Conservation (phyloP, 306 rosid genomes). For the Corylus avellana region DNA sequence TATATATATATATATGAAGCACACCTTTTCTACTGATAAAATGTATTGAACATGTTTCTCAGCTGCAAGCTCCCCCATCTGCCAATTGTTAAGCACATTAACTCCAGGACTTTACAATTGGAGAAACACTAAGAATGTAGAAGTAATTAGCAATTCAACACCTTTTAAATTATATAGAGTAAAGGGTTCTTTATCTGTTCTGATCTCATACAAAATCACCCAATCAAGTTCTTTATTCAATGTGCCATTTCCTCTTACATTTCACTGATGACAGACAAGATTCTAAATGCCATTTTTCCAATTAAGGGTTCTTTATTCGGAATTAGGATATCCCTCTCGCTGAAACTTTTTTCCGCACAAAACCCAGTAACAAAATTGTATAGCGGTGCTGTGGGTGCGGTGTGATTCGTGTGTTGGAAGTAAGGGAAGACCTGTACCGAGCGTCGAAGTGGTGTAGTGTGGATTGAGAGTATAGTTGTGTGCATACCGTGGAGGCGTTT, state of each 20-base stretch:
- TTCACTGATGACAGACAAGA: not conserved
- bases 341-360: no score
- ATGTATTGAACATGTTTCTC: constrained; percentile 71
- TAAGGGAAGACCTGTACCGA: no score
- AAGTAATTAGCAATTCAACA: not conserved
- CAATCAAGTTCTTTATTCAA: not conserved
- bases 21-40: constrained; percentile 69
- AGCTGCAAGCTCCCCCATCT: constrained; percentile 73
- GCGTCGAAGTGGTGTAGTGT: no score
- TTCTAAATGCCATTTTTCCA: not conserved
- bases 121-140: not conserved
- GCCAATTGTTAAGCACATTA: constrained; percentile 12
- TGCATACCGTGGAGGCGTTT: no score
- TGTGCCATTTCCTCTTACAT: not conserved
- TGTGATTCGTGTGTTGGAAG: no score
- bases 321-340: no score
- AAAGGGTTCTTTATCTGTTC: not conserved
- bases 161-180: not conserved
- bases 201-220: not conserved
- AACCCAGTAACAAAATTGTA: no score
- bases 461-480: no score
- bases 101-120: not conserved
- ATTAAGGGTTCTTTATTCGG: no score
- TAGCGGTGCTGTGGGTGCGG: no score
- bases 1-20: constrained; percentile 6